Percentiles rank a stretch among this genome's conserved stretches.
These are phyloP conservation scores for Populus pruinosa DNA, from an alignment of 345 rosid genomes.

Conservation along the genomic window DNA sequence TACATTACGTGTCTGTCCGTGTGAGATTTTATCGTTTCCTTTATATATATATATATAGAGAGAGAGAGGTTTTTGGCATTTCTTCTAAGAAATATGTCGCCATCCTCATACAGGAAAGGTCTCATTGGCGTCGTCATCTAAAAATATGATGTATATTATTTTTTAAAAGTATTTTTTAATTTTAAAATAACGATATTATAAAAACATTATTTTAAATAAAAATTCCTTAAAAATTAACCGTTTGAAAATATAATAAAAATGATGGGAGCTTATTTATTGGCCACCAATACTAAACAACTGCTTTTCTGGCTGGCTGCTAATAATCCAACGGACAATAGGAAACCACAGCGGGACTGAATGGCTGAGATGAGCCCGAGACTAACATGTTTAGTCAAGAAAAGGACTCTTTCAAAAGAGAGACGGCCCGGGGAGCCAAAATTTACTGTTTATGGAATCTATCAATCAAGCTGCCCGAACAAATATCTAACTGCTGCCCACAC, in stretches of 20 bases:
- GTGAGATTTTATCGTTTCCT: not conserved
- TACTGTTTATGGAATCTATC: constrained; percentile 16
- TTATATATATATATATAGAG: no score
- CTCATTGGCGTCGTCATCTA: not conserved
- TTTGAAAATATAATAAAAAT: no score
- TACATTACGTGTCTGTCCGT: no score
- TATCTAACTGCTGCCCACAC: constrained; percentile 27
- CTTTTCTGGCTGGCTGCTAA: not conserved
- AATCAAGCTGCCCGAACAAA: constrained; percentile 24
- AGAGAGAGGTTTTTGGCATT: not conserved
- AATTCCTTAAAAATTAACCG: no score
- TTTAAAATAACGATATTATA: no score
- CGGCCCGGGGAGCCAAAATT: not conserved
- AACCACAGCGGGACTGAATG: constrained; percentile 4
- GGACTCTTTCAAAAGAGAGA: not conserved
- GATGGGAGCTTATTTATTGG: not conserved
- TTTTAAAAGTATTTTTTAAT: no score
- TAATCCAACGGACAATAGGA: not conserved
- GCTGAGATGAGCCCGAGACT: not conserved
- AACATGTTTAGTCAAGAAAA: not conserved
- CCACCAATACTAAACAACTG: not conserved
- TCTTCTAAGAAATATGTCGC: not conserved
- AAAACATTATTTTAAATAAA: no score
- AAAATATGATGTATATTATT: no score
- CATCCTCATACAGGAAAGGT: not conserved